Base-by-base conservation (phyloP, 768 basidiomycete species). In the Cystofilobasidium ferigula region DNA sequence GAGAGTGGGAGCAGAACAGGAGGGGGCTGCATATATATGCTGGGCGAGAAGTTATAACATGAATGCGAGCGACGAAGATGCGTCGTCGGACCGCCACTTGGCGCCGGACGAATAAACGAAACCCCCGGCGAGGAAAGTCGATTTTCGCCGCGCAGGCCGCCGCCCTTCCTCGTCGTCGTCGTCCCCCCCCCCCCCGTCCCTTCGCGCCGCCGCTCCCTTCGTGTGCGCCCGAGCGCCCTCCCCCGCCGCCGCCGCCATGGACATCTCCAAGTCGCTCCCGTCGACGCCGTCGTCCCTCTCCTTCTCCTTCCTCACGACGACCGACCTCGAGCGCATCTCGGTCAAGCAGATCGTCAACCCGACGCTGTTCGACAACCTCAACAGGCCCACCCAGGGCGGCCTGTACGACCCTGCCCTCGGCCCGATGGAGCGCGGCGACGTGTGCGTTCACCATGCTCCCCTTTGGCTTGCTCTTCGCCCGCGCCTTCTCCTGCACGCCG, bases 281-380 rank as follows among this genome's bases (percentile, higher is more conserved):
- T 86, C 91, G 0, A 83, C 85, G 35, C 85, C 93, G 69, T 78
- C 84, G 62, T 86, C 87, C 69, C 78, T 97, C 67, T 90, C 91
- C 12, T 99, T 99, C 76, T 92, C 92, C 0, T 94, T 92, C 76
- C 84, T 99, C 60, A 84, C 87, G 20, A 79, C 89, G 18, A 82
- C 87, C 71, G 93, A 99, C 76, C 82, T 97, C 73, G 84, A 87
- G 53, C 84, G 87, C 65, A 90, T 98, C 73, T 94, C 91, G n/a
- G 94, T 98, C 73, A 93, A 95, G 78, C 90, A 95, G 79, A 87
- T 98, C 69, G 82, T 90, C 61, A 98, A 98, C 75, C 88, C 92
- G 3, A 81, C 87, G 67, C 83, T 99, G 47, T 82, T 98, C 70
- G 92, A 99, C 78, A 90, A 94, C 75, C 79, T 97, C 42, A 92